Evolutionary conservation across 306 rosid genomes (phyloP), one percentile per base, ranked within the genome.

Genomic region (Acacia melanoxylon): DNA sequence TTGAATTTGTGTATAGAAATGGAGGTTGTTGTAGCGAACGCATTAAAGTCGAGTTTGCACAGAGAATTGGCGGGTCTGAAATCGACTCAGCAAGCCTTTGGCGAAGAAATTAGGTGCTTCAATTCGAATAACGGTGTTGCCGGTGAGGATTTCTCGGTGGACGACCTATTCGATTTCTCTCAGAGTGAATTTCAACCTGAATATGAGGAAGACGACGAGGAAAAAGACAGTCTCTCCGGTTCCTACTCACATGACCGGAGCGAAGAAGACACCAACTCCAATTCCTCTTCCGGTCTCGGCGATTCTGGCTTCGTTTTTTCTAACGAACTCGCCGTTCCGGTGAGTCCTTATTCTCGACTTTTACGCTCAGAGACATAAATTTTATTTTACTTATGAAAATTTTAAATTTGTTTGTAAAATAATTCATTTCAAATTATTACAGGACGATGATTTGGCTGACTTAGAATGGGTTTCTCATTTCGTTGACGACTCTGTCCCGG

Each of bases 401-500:
- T 45, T n/a, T 10, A 20, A 41, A n/a, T 58, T 58, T 44, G 61
- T 51, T 8, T 1, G 19, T 10, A 11, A 37, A 33, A 17, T 68
- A 33, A 70, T 48, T 68, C 29, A 56, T 74, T 65, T 17, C 24
- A 65, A 63, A 33, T 80, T 72, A 41, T 69, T 41, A 69, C 93
- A 95, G 99, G 88, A 82, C 74, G 98, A 90, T 89, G 92, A 91
- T 69, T 8, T 93, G 79, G 95, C 95, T 8, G 99, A 77, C 10
- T 83, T 95, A 0, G 99, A 95, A 82, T 95, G 99, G 99, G 94
- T 95, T 79, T 95, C 99, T 45, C 97, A 86, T 62, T 89, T 93
- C 35, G 99, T 92, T n/a, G 97, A 95, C 72, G 99, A 95, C 78
- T 91, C 93, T 74, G 27, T 81, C 31, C 85, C 89, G 3, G 98